phyloP scores from a whole-genome alignment of 495 filamentous ascomycete species.

The Aspergillus panamensis region DNA sequence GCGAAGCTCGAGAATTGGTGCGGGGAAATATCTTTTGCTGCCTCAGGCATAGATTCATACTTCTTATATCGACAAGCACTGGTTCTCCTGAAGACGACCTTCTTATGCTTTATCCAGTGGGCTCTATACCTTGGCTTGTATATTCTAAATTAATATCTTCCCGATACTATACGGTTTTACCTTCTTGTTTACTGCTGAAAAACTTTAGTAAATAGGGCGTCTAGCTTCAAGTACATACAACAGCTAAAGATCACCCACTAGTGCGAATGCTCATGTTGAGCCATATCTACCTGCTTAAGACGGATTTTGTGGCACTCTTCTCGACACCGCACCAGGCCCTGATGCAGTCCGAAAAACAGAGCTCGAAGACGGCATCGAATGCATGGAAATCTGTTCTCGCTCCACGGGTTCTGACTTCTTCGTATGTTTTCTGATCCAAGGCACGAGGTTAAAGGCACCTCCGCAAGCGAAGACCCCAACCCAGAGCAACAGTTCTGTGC shows the following conservation, averaged over 20 bases:
- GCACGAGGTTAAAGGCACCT: slow-evolving; percentile 55
- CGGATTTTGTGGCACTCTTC: background rate
- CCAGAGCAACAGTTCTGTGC: slow-evolving; percentile 58
- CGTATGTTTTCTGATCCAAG: slow-evolving; percentile 40
- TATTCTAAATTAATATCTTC: no score
- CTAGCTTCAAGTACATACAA: no score
- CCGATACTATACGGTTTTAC: no score
- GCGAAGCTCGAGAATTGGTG: no score
- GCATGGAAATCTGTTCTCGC: slow-evolving; percentile 34
- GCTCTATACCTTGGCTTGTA: no score
- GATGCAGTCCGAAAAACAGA: slow-evolving; percentile 54
- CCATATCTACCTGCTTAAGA: background rate
- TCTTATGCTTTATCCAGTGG: no score
- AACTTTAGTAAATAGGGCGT: no score
- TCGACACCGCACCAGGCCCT: slow-evolving; percentile 25
- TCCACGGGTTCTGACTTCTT: slow-evolving; percentile 12
- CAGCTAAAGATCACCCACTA: background rate
- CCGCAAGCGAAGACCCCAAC: slow-evolving; percentile 60
- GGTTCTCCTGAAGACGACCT: no score
- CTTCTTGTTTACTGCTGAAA: no score
- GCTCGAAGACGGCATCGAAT: slow-evolving; percentile 53
- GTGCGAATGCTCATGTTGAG: background rate
- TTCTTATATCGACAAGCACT: no score
- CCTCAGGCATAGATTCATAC: no score
- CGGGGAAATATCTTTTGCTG: no score